Percentiles rank a stretch among this genome's conserved stretches.
Evolutionary conservation across 805 yeast genomes (phyloP).

Genomic region (Barnettozyma vustinii): DNA sequence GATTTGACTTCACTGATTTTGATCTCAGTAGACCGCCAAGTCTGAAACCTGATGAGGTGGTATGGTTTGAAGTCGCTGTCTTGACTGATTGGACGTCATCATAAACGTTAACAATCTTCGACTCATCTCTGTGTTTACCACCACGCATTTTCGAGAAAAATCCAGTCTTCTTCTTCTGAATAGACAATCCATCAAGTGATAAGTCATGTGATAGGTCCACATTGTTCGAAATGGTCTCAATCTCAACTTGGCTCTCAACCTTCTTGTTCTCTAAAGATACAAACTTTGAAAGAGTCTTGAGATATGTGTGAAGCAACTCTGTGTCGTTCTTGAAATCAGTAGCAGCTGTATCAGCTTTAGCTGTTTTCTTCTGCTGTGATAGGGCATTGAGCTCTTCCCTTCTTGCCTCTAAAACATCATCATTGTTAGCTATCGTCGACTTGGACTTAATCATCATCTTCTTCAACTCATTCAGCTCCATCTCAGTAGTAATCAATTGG

Average conservation of each 20-base stretch:
- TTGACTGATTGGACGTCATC: slow-evolving; percentile 21
- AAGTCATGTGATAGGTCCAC: slow-evolving; percentile 57
- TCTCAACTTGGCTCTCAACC: slow-evolving; percentile 76
- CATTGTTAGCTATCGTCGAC: slow-evolving; percentile 24
- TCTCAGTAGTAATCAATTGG: slow-evolving; percentile 51
- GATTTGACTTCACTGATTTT: slow-evolving; percentile 10
- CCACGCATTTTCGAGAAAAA: slow-evolving; percentile 38
- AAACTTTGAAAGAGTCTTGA: slow-evolving; percentile 53
- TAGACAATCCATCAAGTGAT: slow-evolving; percentile 46
- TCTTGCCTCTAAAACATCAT: slow-evolving; percentile 27
- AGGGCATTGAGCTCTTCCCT: slow-evolving; percentile 27
- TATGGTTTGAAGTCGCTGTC: slow-evolving; percentile 15
- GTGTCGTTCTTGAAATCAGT: slow-evolving; percentile 32
- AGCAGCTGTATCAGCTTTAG: slow-evolving; percentile 40
- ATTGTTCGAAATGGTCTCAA: slow-evolving; percentile 83
- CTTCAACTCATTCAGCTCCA: slow-evolving; percentile 45
- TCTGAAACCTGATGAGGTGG: slow-evolving; percentile 13
- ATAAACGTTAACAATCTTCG: slow-evolving; percentile 9
- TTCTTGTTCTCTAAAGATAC: slow-evolving; percentile 69
- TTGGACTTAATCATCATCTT: slow-evolving; percentile 40
- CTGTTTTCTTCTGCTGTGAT: slow-evolving; percentile 26
- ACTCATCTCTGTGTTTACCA: slow-evolving; percentile 9
- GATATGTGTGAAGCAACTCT: slow-evolving; percentile 45
- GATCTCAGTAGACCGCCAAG: slow-evolving; percentile 19
- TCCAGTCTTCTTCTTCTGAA: slow-evolving; percentile 48